These are phyloP conservation scores for Calonectria leucothoes DNA, from an alignment of 2,329 filamentous ascomycete genomes.

Conservation along the genomic window DNA sequence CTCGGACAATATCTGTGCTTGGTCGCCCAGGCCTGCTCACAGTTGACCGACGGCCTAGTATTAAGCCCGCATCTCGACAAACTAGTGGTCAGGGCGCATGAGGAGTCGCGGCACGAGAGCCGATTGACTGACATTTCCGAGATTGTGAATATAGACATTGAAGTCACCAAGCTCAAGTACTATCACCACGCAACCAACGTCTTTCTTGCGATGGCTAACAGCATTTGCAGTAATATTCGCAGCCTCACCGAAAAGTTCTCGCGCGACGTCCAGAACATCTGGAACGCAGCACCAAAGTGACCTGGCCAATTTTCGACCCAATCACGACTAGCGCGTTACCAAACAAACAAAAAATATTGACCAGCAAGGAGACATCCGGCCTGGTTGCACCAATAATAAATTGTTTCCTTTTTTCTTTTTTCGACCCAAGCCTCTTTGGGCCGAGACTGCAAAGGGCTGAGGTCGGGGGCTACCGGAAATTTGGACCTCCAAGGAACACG, in stretches of 20 bases:
- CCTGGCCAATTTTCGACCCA: background rate
- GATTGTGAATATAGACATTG: conserved; percentile 1
- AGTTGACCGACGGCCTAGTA: background rate
- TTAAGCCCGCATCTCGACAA: background rate
- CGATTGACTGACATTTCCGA: background rate
- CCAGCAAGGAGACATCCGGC: background rate
- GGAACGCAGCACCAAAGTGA: background rate
- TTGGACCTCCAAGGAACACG: background rate
- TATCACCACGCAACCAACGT: too few relatives aligned
- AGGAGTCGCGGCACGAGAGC: background rate
- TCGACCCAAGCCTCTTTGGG: background rate
- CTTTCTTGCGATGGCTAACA: background rate
- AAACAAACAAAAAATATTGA: too few relatives aligned
- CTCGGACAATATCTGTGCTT: background rate
- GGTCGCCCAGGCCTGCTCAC: background rate
- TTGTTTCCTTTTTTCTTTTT: background rate
- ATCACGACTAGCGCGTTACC: background rate
- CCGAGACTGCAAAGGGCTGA: background rate
- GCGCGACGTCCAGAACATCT: background rate
- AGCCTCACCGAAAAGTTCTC: background rate
- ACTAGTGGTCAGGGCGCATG: background rate
- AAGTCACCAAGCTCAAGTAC: conserved; percentile 1
- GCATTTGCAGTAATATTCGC: background rate
- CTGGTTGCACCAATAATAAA: background rate
- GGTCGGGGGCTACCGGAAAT: background rate